Evolutionary conservation across 768 basidiomycete species (phyloP), one percentile per base, ranked within the genome.

Genomic region (Leccinum broughii): DNA sequence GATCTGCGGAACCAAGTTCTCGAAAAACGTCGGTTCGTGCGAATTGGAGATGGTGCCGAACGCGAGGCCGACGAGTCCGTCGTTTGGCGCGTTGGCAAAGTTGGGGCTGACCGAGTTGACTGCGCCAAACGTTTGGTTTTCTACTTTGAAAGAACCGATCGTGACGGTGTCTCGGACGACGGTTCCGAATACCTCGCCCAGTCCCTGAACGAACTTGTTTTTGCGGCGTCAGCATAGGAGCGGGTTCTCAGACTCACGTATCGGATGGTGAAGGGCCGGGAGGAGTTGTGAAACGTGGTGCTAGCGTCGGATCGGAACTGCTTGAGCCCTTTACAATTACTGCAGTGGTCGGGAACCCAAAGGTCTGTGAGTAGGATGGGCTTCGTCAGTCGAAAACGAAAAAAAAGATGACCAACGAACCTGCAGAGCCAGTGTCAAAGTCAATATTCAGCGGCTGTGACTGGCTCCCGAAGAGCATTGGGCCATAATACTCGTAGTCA

Each of bases 361-460:
- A 87, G 76, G 68, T 90, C 89, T 35, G 83, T 77, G 13, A 28
- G 44, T 30, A 26, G 9, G 8, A n/a, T 8, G 0, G 4, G 17
- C 28, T 34, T 8, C 3, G 17, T 41, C n/a, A n/a, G 17, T 17
- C 6, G n/a, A 57, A 14, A 44, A 26, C 13, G 20, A 28, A 28
- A 28, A 17, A 37, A 37, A 15, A 15, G 17, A 34, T 2, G 44
- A 28, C 28, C 28, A 28, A 1, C 62, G 9, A 35, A 71, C 68
- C 68, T 20, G 68, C 64, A 7, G 84, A 86, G 54, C 88, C 86
- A 3, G 88, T 89, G 70, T 90, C 89, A 63, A 89, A 75, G 69
- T 87, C 83, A 35, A 89, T 78, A 3, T 78, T 75, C 17, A 89
- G 65, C 22, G 62, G 55, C 69, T 88, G 86, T 1, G 74, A 64